phyloP scores from a whole-genome alignment of 1,284 basidiomycete genomes.

The Schizophyllum commune region DNA sequence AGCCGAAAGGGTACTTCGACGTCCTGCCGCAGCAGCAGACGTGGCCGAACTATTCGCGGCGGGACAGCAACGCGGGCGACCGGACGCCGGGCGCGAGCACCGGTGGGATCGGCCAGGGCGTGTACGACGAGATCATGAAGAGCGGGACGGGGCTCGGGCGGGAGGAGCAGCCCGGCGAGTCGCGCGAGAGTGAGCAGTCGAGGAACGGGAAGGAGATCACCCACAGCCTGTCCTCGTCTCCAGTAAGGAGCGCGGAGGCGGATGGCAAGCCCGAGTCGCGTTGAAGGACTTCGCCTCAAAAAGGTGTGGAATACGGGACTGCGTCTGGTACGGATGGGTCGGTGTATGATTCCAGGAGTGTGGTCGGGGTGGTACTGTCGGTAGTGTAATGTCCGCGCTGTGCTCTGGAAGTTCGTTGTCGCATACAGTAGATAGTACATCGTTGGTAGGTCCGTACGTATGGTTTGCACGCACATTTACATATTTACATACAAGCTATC shows the following conservation, averaged over 20 bases:
- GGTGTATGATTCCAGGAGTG: neutral
- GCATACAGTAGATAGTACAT: neutral
- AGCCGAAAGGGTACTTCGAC: constrained; percentile 34
- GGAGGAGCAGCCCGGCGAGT: neutral
- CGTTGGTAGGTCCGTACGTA: neutral
- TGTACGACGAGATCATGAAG: neutral
- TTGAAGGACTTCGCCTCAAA: too few relatives aligned
- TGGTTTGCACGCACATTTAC: neutral
- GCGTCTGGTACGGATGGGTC: neutral
- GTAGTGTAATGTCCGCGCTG: neutral
- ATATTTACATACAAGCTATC: neutral
- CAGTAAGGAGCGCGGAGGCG: too few relatives aligned
- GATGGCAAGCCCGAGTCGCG: too few relatives aligned
- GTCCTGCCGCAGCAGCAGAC: constrained; percentile 7
- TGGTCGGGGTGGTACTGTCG: neutral
- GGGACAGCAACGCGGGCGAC: neutral
- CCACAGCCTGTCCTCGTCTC: too few relatives aligned
- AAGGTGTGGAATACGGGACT: neutral
- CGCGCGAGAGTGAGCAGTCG: neutral
- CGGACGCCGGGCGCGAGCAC: neutral
- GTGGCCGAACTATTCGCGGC: neutral
- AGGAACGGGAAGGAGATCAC: too few relatives aligned
- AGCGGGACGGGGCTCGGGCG: neutral
- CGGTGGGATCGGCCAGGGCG: neutral
- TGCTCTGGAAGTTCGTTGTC: neutral